Conservation (phyloP, 2,329 filamentous ascomycete species). For the Dendrostoma leiphaemia region DNA sequence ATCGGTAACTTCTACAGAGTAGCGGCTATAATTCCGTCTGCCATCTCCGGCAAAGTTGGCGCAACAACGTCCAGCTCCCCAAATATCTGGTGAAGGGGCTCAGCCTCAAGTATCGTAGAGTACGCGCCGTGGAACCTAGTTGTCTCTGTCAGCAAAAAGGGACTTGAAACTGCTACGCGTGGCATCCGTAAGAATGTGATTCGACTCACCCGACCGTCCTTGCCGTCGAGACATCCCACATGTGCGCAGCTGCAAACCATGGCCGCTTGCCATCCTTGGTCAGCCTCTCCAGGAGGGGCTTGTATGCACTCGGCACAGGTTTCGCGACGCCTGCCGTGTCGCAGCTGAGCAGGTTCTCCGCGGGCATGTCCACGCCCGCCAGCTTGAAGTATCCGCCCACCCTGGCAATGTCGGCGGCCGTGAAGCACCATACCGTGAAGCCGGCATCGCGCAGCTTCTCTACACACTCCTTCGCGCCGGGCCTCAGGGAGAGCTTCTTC, state of each 20-base stretch:
- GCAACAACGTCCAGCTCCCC: slow-evolving; percentile 48
- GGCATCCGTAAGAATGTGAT: too few species aligned
- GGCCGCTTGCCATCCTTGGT: slow-evolving; percentile 23
- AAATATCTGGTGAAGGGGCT: slow-evolving; percentile 47
- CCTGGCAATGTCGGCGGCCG: slow-evolving; percentile 43
- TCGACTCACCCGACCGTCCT: slow-evolving; percentile 38
- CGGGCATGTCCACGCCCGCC: slow-evolving; percentile 44
- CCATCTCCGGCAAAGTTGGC: slow-evolving; percentile 43
- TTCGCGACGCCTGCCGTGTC: slow-evolving; percentile 46
- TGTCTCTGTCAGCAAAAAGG: too few species aligned
- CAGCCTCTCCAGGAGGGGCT: slow-evolving; percentile 33
- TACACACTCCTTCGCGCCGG: slow-evolving; percentile 37
- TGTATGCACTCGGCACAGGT: slow-evolving; percentile 45
- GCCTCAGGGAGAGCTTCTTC: slow-evolving; percentile 28
- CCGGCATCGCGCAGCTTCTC: slow-evolving; percentile 38
- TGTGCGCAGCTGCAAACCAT: slow-evolving; percentile 56
- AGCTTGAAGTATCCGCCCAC: slow-evolving; percentile 48
- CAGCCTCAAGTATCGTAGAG: slow-evolving; percentile 47
- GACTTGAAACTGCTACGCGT: too few species aligned
- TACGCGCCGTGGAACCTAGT: slow-evolving; percentile 47
- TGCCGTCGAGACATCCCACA: slow-evolving; percentile 55
- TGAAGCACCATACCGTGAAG: slow-evolving; percentile 52
- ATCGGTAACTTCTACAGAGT: background rate
- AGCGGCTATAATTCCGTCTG: slow-evolving; percentile 31
- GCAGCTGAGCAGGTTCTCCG: slow-evolving; percentile 46